phyloP scores from a whole-genome alignment of 1,139 yeast species.

The Kodamaea plutei region DNA sequence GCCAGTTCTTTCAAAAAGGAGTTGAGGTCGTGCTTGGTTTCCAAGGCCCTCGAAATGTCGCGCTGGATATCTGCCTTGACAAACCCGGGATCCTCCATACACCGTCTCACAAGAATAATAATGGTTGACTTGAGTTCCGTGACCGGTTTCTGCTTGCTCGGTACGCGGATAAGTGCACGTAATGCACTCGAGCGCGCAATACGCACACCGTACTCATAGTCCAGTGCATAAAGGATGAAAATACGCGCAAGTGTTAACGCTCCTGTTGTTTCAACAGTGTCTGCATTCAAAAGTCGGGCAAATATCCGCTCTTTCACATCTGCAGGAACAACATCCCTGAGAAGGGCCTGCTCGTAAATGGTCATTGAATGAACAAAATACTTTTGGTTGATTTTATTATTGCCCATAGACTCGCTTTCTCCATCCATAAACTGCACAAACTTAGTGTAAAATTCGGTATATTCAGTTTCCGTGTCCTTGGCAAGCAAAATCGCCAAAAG shows the following conservation, averaged over 20 bases:
- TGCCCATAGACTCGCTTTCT: slow-evolving; percentile 25
- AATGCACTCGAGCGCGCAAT: slow-evolving; percentile 44
- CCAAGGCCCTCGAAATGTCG: not conserved
- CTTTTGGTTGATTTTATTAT: slow-evolving; percentile 30
- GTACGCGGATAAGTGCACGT: slow-evolving; percentile 15
- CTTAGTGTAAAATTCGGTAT: slow-evolving; percentile 19
- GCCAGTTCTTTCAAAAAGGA: slow-evolving; percentile 53
- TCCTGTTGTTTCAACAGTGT: slow-evolving; percentile 39
- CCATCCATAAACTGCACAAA: slow-evolving; percentile 36
- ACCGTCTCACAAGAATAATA: slow-evolving; percentile 56
- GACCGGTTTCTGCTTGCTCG: slow-evolving; percentile 10
- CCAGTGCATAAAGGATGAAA: slow-evolving; percentile 49
- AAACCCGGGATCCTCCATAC: slow-evolving; percentile 59
- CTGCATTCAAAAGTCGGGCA: slow-evolving; percentile 35
- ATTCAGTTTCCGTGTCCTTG: slow-evolving; percentile 7
- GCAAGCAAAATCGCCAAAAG: slow-evolving; percentile 10
- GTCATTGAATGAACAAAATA: slow-evolving; percentile 52
- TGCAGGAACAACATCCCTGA: slow-evolving; percentile 30
- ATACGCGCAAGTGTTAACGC: slow-evolving; percentile 51
- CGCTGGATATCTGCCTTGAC: slow-evolving; percentile 45
- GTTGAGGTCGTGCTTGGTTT: slow-evolving; percentile 43
- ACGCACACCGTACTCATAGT: slow-evolving; percentile 31
- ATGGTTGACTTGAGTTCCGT: slow-evolving; percentile 13
- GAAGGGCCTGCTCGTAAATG: slow-evolving; percentile 46
- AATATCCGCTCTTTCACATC: slow-evolving; percentile 36